Percentiles rank a stretch among this genome's conserved stretches.
Evolutionary conservation across 306 rosid genomes (phyloP).

Genomic region (Vigna angularis): DNA sequence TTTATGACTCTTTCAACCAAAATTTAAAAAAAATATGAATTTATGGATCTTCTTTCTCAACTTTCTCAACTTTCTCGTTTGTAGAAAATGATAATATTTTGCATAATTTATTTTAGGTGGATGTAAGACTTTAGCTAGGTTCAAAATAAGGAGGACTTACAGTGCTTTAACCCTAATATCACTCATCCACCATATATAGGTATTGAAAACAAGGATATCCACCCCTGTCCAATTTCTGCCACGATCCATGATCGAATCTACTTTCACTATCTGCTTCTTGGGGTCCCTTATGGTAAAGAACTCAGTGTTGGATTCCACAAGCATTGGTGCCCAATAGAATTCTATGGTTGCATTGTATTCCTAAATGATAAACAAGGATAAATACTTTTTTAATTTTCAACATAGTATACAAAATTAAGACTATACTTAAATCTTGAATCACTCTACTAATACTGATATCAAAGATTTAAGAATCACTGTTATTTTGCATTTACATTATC

Average conservation of each 20-base stretch:
- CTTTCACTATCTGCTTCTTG: slow-evolving; percentile 68
- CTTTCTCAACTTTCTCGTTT: too few relatives aligned
- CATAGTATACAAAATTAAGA: not conserved
- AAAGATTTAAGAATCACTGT: too few relatives aligned
- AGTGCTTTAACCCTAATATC: slow-evolving; percentile 59
- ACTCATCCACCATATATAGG: slow-evolving; percentile 90
- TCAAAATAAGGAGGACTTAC: slow-evolving; percentile 47
- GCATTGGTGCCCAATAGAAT: slow-evolving; percentile 89
- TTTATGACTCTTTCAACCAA: too few relatives aligned
- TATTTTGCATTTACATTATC: too few relatives aligned
- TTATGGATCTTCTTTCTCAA: too few relatives aligned
- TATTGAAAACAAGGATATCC: slow-evolving; percentile 79
- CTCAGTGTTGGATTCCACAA: slow-evolving; percentile 83
- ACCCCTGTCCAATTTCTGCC: slow-evolving; percentile 73
- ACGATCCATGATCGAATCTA: slow-evolving; percentile 71
- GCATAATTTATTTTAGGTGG: not conserved
- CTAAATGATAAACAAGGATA: slow-evolving; percentile 35
- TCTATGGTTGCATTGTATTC: slow-evolving; percentile 77
- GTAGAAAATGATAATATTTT: not conserved
- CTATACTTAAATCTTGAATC: too few relatives aligned
- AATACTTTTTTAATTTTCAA: not conserved
- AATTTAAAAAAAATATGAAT: too few relatives aligned
- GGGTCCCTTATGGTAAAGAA: slow-evolving; percentile 61
- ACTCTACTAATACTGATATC: too few relatives aligned
- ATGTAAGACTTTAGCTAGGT: not conserved